Percentiles rank a stretch among this genome's conserved stretches.
Evolutionary conservation across 2,329 filamentous ascomycete species (phyloP).

Genomic region (Hymenotorrendiella dingleyae): DNA sequence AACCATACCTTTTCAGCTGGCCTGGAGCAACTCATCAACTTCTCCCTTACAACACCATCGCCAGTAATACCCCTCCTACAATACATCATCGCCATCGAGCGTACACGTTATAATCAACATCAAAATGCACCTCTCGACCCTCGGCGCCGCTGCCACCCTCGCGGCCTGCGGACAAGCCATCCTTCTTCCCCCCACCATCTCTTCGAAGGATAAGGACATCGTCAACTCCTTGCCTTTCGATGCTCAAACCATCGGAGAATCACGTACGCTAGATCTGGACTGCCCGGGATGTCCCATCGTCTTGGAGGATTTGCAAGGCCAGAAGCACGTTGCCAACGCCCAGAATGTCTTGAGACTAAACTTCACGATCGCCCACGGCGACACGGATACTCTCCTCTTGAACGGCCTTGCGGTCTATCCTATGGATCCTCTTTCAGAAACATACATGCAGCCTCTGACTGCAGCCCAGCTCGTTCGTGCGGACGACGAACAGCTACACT

Average conservation of each 20-base stretch:
- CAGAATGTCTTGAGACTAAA: slow-evolving; percentile 41
- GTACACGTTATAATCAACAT: slow-evolving; percentile 1
- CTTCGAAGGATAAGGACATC: slow-evolving; percentile 37
- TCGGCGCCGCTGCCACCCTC: slow-evolving; percentile 17
- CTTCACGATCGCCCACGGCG: slow-evolving; percentile 45
- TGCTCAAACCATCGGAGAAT: slow-evolving; percentile 31
- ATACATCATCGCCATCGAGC: slow-evolving; percentile 1
- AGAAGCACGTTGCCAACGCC: slow-evolving; percentile 18
- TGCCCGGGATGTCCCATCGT: slow-evolving; percentile 49
- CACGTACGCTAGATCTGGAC: slow-evolving; percentile 42
- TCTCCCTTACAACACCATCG: too few species aligned
- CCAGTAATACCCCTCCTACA: too few species aligned
- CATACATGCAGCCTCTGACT: slow-evolving; percentile 39
- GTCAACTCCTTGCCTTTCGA: slow-evolving; percentile 37
- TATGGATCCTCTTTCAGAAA: slow-evolving; percentile 29
- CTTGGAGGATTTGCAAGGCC: slow-evolving; percentile 27
- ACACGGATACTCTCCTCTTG: slow-evolving; percentile 40
- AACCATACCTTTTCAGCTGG: too few species aligned
- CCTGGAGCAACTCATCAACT: too few species aligned
- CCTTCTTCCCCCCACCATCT: slow-evolving; percentile 47
- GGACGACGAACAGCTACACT: slow-evolving; percentile 20
- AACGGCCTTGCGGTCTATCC: slow-evolving; percentile 57
- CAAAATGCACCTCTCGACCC: slow-evolving; percentile 22
- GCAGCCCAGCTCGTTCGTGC: slow-evolving; percentile 41
- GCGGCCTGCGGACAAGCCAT: slow-evolving; percentile 37